phyloP scores from a whole-genome alignment of 2,329 filamentous ascomycete genomes.

The Paecilomyces dactylethromorphus region DNA sequence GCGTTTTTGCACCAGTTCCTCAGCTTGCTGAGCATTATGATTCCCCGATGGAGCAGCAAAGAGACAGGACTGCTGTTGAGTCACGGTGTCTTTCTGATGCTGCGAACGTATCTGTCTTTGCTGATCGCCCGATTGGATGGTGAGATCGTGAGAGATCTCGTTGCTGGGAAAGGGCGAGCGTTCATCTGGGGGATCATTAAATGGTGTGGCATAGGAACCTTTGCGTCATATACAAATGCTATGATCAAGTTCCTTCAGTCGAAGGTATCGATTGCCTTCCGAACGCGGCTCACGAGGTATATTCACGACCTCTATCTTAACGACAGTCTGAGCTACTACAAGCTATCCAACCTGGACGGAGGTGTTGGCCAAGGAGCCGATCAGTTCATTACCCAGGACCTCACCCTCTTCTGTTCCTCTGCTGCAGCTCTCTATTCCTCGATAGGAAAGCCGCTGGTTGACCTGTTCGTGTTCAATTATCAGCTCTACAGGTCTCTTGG shows the following conservation, averaged over 20 bases:
- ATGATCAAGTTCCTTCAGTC: conserved; percentile 99
- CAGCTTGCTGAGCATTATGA: conserved; percentile 94
- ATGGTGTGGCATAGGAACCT: conserved; percentile 89
- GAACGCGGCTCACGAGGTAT: conserved; percentile 87
- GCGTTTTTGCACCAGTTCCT: conserved; percentile 96
- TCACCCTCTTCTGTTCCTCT: conserved; percentile 89
- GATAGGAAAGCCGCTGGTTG: conserved; percentile 95
- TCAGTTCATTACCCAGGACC: conserved; percentile 94
- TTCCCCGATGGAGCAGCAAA: conserved; percentile 91
- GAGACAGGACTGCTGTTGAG: conserved; percentile 85
- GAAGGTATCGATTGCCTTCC: conserved; percentile 97
- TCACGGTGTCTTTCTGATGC: conserved; percentile 81
- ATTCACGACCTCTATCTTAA: conserved; percentile 97
- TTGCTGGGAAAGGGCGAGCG: conserved; percentile 83
- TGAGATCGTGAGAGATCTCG: conserved; percentile 90
- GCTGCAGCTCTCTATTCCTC: conserved; percentile 93
- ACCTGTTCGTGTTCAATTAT: conserved; percentile 96
- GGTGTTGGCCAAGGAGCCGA: conserved; percentile 88
- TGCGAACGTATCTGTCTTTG: conserved; percentile 88
- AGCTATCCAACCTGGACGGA: conserved; percentile 84
- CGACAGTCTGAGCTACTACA: conserved; percentile 93
- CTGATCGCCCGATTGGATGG: conserved; percentile 90
- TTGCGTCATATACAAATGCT: conserved; percentile 95
- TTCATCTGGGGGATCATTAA: conserved; percentile 87
- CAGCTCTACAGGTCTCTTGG: conserved; percentile 90